Percentiles rank a stretch among this genome's conserved stretches.
Conservation (phyloP, 1,284 basidiomycete genomes). For the Mrakiaceae sp. region DNA sequence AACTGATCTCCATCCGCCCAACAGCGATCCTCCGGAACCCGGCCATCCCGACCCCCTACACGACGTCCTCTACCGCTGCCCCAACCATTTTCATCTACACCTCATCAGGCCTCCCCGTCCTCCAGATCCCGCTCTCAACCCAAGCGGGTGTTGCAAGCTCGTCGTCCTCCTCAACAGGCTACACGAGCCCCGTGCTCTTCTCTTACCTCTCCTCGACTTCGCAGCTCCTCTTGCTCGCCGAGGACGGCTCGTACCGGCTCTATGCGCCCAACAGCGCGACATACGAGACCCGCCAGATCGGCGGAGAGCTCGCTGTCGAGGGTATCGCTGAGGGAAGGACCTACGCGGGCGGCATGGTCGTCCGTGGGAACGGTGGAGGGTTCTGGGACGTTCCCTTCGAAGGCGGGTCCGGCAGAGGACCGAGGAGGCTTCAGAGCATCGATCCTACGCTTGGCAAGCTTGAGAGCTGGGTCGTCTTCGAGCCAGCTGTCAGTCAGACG, state of each 20-base stretch:
- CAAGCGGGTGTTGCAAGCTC: background rate
- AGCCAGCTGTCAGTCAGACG: constrained; percentile 72
- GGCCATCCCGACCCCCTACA: constrained; percentile 68
- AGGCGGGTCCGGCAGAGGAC: constrained; percentile 54
- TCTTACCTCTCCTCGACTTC: constrained; percentile 38
- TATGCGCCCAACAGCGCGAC: constrained; percentile 44
- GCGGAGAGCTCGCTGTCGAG: constrained; percentile 68
- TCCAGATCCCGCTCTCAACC: constrained; percentile 12
- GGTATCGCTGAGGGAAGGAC: constrained; percentile 77
- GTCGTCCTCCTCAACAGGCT: background rate
- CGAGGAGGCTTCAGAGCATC: constrained; percentile 33
- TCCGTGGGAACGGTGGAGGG: constrained; percentile 61
- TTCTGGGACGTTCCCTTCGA: constrained; percentile 61
- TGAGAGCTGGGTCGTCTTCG: constrained; percentile 69
- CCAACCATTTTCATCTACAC: constrained; percentile 40
- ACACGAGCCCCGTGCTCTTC: constrained; percentile 20
- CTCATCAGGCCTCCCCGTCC: constrained; percentile 32
- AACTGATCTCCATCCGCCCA: background rate
- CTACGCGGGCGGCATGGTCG: constrained; percentile 76
- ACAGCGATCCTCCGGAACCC: constrained; percentile 77
- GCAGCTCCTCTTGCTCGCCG: constrained; percentile 71
- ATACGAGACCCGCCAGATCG: constrained; percentile 67
- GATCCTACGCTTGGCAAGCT: constrained; percentile 46
- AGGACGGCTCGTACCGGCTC: constrained; percentile 81
- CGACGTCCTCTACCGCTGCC: constrained; percentile 19